These are phyloP conservation scores for Backusella australiensis DNA, from an alignment of 192 early-diverging fungal species.

Conservation along the genomic window DNA sequence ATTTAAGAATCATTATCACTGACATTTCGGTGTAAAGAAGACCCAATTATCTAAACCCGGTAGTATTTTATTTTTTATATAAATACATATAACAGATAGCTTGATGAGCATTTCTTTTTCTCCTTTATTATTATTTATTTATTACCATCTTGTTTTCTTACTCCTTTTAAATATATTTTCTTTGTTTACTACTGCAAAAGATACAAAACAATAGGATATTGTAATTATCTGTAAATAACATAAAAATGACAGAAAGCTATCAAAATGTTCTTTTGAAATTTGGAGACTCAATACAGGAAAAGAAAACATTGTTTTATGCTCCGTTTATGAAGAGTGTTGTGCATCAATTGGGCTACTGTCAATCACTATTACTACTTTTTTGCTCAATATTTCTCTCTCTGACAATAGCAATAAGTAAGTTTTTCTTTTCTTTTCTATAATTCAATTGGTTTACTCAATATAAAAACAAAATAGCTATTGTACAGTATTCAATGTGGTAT, in stretches of 20 bases:
- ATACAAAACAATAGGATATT: background rate
- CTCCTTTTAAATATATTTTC: background rate
- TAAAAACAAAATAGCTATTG: background rate
- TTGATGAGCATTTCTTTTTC: background rate
- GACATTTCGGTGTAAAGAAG: background rate
- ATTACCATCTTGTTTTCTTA: background rate
- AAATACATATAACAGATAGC: background rate
- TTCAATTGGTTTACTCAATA: background rate
- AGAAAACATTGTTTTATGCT: background rate
- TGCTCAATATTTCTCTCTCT: background rate
- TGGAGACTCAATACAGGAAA: background rate
- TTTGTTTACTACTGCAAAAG: background rate
- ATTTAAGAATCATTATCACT: background rate
- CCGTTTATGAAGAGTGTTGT: background rate
- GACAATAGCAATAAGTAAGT: background rate
- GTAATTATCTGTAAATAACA: background rate
- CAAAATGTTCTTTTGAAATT: background rate
- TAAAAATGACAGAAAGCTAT: background rate
- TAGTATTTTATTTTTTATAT: background rate
- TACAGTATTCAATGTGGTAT: background rate
- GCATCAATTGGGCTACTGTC: background rate
- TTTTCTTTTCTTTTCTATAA: background rate
- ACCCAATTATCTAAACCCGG: background rate
- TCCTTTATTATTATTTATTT: background rate
- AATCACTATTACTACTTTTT: background rate